Conservation (phyloP, 176 grass and related monocot species). For the Sorghum bicolor region DNA sequence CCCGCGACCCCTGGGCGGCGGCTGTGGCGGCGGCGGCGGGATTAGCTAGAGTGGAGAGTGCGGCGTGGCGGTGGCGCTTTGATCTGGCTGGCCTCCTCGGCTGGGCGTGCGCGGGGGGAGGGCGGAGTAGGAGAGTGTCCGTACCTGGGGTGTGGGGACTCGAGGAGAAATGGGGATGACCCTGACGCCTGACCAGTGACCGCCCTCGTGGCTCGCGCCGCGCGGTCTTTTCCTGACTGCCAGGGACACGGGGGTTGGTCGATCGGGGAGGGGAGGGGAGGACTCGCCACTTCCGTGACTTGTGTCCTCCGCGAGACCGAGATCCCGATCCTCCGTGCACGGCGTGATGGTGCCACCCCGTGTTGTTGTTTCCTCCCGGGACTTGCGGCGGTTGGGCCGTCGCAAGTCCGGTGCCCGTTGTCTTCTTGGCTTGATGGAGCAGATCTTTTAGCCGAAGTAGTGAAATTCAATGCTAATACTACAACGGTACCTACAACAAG, state of each 20-base stretch:
- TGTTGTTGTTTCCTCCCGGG: not conserved
- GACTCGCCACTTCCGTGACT: slow-evolving; percentile 1
- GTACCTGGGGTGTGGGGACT: not conserved
- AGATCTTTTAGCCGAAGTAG: not conserved
- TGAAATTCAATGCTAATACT: not conserved
- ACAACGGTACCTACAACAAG: not conserved
- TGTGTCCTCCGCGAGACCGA: slow-evolving; percentile 27
- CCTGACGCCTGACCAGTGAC: not conserved
- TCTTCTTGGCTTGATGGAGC: not conserved
- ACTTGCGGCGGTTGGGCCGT: not conserved
- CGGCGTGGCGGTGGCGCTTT: not conserved
- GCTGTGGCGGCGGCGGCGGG: not conserved
- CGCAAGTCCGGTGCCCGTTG: not conserved
- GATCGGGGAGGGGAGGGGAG: not conserved
- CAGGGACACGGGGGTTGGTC: slow-evolving; percentile 6
- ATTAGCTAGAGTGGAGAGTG: not conserved
- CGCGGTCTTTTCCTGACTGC: slow-evolving; percentile 18
- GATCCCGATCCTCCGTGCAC: slow-evolving; percentile 54
- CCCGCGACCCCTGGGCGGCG: not conserved
- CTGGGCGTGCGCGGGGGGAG: not conserved
- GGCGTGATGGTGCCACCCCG: not conserved
- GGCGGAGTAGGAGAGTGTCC: slow-evolving; percentile 7
- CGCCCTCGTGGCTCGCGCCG: slow-evolving; percentile 37
- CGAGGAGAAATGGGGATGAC: slow-evolving; percentile 27
- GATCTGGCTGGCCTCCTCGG: slow-evolving; percentile 37